Conservation (phyloP, 352 stramenopile genomes). For the Globisporangium middletonii region DNA sequence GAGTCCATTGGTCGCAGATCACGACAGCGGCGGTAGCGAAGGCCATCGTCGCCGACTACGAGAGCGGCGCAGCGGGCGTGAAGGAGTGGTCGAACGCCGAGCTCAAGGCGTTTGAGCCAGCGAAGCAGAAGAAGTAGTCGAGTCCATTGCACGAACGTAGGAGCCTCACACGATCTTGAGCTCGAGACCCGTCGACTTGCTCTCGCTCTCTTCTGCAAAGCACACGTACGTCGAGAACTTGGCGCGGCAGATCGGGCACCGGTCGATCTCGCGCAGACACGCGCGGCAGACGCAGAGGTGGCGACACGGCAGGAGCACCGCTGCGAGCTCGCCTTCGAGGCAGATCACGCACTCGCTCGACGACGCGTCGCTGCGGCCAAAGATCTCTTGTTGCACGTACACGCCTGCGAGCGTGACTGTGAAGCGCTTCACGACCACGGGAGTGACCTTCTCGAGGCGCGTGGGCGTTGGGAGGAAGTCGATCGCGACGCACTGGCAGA, state of each 20-base stretch:
- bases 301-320: conserved; percentile 54
- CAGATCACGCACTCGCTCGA: conserved; percentile 61
- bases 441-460: conserved; percentile 20
- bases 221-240: conserved; percentile 53
- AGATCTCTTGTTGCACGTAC: conserved; percentile 55
- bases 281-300: conserved; percentile 58
- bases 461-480: conserved; percentile 53
- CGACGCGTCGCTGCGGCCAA: conserved; percentile 20
- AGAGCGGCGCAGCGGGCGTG: conserved; percentile 29
- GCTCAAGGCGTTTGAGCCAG: conserved; percentile 42
- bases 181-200: background rate
- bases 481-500: conserved; percentile 45
- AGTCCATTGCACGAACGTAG: too few species aligned
- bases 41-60: conserved; percentile 65
- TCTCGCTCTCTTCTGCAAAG: conserved; percentile 15
- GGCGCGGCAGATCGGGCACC: conserved; percentile 61
- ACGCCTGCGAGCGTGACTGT: conserved; percentile 31
- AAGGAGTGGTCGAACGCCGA: conserved; percentile 48
- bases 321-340: conserved; percentile 32
- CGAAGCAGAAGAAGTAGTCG: conserved; percentile 2
- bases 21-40: conserved; percentile 44
- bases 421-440: conserved; percentile 41
- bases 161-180: conserved; percentile 11
- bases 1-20: conserved; percentile 26
- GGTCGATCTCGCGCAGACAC: conserved; percentile 67